Evolutionary conservation across 441 rosid genomes (phyloP).

Genomic region (Euphorbia celastroides): DNA sequence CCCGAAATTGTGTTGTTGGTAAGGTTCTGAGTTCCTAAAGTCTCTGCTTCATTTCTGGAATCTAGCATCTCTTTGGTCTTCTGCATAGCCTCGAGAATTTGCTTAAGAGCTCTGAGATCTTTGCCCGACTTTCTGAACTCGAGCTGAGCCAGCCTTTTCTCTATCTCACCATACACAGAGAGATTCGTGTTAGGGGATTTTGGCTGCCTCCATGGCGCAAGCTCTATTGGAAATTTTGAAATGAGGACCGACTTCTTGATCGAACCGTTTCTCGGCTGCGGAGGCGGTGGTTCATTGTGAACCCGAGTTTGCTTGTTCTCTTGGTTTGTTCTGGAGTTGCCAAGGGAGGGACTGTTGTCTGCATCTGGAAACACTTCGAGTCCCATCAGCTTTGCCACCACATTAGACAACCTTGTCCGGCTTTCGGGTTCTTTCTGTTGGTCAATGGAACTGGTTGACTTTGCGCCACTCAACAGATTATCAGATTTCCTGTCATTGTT

Average conservation of each 20-base stretch:
- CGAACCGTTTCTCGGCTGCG: slow-evolving; percentile 33
- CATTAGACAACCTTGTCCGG: slow-evolving; percentile 53
- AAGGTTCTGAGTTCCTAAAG: slow-evolving; percentile 26
- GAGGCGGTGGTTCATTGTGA: slow-evolving; percentile 39
- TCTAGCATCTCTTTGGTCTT: slow-evolving; percentile 44
- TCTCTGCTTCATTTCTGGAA: slow-evolving; percentile 33
- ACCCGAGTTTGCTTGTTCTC: slow-evolving; percentile 34
- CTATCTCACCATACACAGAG: slow-evolving; percentile 74
- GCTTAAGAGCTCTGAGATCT: slow-evolving; percentile 88
- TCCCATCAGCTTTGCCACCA: slow-evolving; percentile 93
- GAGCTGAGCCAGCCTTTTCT: slow-evolving; percentile 69
- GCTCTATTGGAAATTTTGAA: slow-evolving; percentile 52
- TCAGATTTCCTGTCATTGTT: slow-evolving; percentile 36
- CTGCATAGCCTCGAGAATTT: slow-evolving; percentile 86
- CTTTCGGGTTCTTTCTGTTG: slow-evolving; percentile 49
- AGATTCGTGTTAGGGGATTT: slow-evolving; percentile 28
- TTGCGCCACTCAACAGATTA: slow-evolving; percentile 23
- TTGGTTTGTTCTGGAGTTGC: slow-evolving; percentile 27
- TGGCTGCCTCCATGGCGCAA: slow-evolving; percentile 64
- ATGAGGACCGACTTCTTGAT: slow-evolving; percentile 38
- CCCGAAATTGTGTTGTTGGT: slow-evolving; percentile 27
- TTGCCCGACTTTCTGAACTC: slow-evolving; percentile 77
- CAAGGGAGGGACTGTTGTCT: slow-evolving; percentile 20
- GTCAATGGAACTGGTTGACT: slow-evolving; percentile 15
- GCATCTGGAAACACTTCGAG: slow-evolving; percentile 56